Evolutionary conservation across 352 stramenopile species (phyloP).

Genomic region (Phytopythium mirpurense): DNA sequence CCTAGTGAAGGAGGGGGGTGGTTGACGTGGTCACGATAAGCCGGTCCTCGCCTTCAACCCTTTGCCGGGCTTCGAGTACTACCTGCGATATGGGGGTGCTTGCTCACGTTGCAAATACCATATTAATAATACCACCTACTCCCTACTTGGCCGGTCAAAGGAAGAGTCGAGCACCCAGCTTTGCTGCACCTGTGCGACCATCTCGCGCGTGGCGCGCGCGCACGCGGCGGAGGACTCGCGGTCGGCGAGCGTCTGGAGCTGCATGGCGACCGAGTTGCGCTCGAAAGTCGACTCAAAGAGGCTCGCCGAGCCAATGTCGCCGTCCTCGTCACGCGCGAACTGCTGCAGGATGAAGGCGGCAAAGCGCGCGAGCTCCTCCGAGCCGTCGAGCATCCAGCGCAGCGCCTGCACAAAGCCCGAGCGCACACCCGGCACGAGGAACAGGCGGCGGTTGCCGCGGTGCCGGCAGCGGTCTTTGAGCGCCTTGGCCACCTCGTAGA

Average conservation of each 20-base stretch:
- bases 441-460: slow-evolving; percentile 62
- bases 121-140: too few species aligned
- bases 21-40: too few species aligned
- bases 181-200: slow-evolving; percentile 52
- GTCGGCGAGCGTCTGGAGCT: slow-evolving; percentile 33
- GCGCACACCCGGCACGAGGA: slow-evolving; percentile 31
- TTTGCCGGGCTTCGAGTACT: too few species aligned
- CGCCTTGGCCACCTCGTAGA: slow-evolving; percentile 56
- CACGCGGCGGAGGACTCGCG: slow-evolving; percentile 18
- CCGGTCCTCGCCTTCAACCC: too few species aligned
- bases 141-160: too few species aligned
- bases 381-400: slow-evolving; percentile 62
- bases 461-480: slow-evolving; percentile 72
- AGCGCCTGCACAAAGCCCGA: slow-evolving; percentile 41
- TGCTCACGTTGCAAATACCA: too few species aligned
- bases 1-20: neutral
- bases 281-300: slow-evolving; percentile 58
- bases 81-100: too few species aligned
- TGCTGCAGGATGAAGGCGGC: slow-evolving; percentile 63
- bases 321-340: slow-evolving; percentile 39
- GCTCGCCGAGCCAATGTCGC: slow-evolving; percentile 8
- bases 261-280: slow-evolving; percentile 49
- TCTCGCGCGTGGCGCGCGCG: slow-evolving; percentile 40
- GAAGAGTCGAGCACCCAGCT: slow-evolving; percentile 62
- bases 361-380: slow-evolving; percentile 50